phyloP scores from a whole-genome alignment of 352 stramenopile species.

The Phytophthora podocarpi region DNA sequence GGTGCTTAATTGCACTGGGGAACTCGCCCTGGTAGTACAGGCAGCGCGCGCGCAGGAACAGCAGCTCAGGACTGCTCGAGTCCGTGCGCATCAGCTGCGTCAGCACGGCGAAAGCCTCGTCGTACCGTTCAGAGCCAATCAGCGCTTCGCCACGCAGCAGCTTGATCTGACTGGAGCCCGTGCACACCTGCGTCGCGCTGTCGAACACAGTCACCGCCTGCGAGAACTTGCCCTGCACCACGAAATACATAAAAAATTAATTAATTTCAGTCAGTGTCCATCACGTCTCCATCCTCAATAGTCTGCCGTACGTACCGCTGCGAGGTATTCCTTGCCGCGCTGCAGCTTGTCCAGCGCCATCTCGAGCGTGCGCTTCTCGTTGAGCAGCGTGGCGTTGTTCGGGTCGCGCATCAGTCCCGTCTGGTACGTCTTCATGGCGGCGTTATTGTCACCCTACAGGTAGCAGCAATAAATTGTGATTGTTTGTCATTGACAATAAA shows the following conservation, averaged over 20 bases:
- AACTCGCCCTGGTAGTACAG: constrained; percentile 94
- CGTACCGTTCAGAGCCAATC: constrained; percentile 80
- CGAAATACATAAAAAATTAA: constrained; percentile 1
- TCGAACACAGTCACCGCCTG: constrained; percentile 80
- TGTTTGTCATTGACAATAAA: neutral
- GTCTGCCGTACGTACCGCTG: constrained; percentile 42
- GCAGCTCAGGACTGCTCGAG: constrained; percentile 80
- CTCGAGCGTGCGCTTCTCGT: constrained; percentile 78
- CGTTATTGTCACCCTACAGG: constrained; percentile 72
- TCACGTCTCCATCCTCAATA: no score
- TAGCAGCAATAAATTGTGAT: neutral
- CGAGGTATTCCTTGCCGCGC: constrained; percentile 71
- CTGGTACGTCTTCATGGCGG: constrained; percentile 79
- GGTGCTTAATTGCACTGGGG: constrained; percentile 92
- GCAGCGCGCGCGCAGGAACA: constrained; percentile 87
- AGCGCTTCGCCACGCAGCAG: constrained; percentile 71
- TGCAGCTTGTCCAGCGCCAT: constrained; percentile 84
- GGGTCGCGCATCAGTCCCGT: constrained; percentile 72
- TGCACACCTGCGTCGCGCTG: constrained; percentile 69
- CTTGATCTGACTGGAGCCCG: constrained; percentile 74
- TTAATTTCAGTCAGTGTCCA: no score
- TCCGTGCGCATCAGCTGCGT: constrained; percentile 88
- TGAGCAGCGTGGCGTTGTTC: constrained; percentile 78
- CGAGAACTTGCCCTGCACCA: constrained; percentile 56
- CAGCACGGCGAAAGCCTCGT: constrained; percentile 81